Percentiles rank a stretch among this genome's conserved stretches.
Evolutionary conservation across 1,139 yeast species (phyloP).

Genomic region (Saccharomyces hybrid): DNA sequence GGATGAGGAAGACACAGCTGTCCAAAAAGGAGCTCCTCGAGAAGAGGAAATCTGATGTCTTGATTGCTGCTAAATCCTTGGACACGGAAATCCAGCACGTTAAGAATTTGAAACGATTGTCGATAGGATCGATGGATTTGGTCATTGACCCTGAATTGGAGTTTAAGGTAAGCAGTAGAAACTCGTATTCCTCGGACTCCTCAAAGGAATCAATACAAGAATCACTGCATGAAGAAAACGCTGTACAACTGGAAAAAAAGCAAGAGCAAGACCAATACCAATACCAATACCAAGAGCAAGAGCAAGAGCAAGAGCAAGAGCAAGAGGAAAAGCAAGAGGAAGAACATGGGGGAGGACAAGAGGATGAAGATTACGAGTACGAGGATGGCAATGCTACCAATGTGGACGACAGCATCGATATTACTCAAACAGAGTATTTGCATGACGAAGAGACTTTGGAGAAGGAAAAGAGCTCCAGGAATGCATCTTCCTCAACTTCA

Average conservation of each 20-base stretch:
- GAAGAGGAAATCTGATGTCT: constrained; percentile 30
- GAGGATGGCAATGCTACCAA: constrained; percentile 4
- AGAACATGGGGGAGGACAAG: neutral
- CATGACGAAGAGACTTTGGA: constrained; percentile 8
- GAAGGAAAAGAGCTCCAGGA: neutral
- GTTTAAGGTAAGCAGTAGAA: constrained; percentile 17
- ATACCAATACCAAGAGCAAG: neutral
- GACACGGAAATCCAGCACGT: constrained; percentile 30
- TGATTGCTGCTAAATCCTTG: constrained; percentile 31
- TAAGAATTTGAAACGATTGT: constrained; percentile 30
- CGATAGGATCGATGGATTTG: constrained; percentile 32
- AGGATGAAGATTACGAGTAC: constrained; percentile 1
- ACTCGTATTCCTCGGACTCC: constrained; percentile 10
- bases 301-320: neutral
- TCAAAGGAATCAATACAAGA: neutral
- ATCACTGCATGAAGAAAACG: neutral
- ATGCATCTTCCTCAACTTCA: neutral
- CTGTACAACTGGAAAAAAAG: neutral
- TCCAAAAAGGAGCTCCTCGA: constrained; percentile 7
- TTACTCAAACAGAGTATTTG: constrained; percentile 20
- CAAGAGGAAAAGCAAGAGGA: neutral
- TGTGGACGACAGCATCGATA: constrained; percentile 18
- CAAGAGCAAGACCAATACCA: too few species aligned
- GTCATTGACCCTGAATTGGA: constrained; percentile 31
- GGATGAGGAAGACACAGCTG: neutral